phyloP scores from a whole-genome alignment of 441 rosid species.

The Corymbia calophylla region DNA sequence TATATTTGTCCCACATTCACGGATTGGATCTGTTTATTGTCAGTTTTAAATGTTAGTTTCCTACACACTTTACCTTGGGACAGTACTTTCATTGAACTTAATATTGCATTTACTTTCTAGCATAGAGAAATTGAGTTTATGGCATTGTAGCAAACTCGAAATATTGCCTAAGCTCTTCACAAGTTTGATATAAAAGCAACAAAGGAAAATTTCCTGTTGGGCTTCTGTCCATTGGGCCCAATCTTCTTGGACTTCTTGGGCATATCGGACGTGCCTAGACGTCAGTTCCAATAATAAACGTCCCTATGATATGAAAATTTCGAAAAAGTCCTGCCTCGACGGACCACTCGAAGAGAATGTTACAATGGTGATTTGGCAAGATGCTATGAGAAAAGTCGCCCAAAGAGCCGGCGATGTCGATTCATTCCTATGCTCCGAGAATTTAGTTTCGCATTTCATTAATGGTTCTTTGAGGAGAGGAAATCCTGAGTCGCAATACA shows the following conservation, averaged over 20 bases:
- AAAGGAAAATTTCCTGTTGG: not conserved
- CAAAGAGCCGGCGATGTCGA: not conserved
- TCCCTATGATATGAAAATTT: not conserved
- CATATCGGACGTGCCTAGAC: not conserved
- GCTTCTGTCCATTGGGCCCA: not conserved
- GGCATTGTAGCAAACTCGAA: not conserved
- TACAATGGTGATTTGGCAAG: not conserved
- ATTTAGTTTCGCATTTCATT: not conserved
- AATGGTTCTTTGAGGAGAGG: not conserved
- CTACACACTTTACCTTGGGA: not conserved
- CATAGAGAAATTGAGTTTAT: not conserved
- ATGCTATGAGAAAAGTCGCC: not conserved
- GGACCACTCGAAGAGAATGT: not conserved
- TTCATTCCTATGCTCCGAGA: no score
- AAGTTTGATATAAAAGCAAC: not conserved
- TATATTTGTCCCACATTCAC: not conserved
- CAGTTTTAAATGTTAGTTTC: not conserved
- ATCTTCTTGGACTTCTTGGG: not conserved
- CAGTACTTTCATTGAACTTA: not conserved
- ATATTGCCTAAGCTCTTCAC: not conserved
- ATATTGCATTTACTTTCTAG: not conserved
- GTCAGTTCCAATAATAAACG: not conserved
- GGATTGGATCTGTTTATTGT: not conserved
- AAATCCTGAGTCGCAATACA: no score
- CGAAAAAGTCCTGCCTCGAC: not conserved